Base-by-base conservation (phyloP, 148 eudicot genomes). In the Dianthus caryophyllus region DNA sequence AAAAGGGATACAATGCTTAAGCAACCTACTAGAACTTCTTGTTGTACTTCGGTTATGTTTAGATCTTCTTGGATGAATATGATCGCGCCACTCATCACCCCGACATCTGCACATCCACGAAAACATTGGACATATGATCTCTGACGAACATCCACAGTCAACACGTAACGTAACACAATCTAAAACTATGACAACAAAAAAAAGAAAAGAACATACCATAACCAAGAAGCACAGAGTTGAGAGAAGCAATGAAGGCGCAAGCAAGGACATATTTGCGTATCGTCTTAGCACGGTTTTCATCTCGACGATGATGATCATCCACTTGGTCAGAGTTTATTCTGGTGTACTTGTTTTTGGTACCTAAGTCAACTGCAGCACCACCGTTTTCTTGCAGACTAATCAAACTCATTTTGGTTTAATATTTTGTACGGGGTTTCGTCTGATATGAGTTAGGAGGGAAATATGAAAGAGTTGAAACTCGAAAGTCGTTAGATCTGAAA, bases 161-260 rank as follows among this genome's bases (percentile, higher is more conserved):
- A 67, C 26, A 2, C 22, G 22, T 16, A 46, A 41, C 27, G 48
- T 31, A 15, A n/a, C n/a, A n/a, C n/a, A 7, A 33, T 33, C 38
- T 7, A 33, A 2, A 7, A 33, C 7, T 2, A 33, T 33, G 38
- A 33, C 38, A 3, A 33, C 3, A 3, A 33, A 2, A 16, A 36
- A 50, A 59, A 24, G 20, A 24, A 15, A 29, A 48, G 47, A 20
- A 20, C 73, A 49, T 76, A 84, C 96, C 97, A 73, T 91, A 91
- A 69, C 97, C 97, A 55, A 91, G 97, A 41, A 90, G 97, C 60
- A 88, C 89, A 71, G 83, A 84, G 75, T 88, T 91, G 72, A 91
- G 90, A 60, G 97, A 91, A 33, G 97, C 97, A 76, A 91, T 88
- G 80, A 91, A 83, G 29, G 92, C 91, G 78, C 97, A 91, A 76